These are phyloP conservation scores for Aschersonia sp. DNA, from an alignment of 2,329 filamentous ascomycete species.

Conservation along the genomic window DNA sequence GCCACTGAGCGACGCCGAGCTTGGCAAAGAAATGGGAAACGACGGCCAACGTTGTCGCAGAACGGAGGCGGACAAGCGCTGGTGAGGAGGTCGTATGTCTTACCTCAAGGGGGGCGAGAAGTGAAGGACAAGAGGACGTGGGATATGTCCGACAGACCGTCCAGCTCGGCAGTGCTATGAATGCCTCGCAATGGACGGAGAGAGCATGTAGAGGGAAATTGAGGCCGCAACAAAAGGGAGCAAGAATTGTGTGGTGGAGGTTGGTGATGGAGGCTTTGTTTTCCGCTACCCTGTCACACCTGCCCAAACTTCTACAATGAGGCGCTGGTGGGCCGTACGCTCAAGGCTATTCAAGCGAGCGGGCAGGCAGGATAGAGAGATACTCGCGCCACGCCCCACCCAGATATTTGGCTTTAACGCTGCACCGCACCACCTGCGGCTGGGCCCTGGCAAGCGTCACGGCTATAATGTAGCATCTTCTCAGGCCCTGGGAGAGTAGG, in stretches of 20 bases:
- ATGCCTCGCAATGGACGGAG: slow-evolving; percentile 25
- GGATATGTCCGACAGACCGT: slow-evolving; percentile 14
- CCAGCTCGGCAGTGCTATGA: slow-evolving; percentile 22
- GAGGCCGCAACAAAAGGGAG: slow-evolving; percentile 9
- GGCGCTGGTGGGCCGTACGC: slow-evolving; percentile 11
- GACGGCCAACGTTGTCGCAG: slow-evolving; percentile 2
- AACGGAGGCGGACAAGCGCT: background rate
- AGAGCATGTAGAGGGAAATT: slow-evolving; percentile 15
- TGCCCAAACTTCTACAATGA: slow-evolving; percentile 12
- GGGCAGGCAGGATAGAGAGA: background rate
- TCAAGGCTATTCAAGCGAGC: slow-evolving; percentile 2
- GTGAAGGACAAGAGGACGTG: slow-evolving; percentile 11
- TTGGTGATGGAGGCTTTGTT: slow-evolving; percentile 24
- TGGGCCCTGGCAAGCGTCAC: too few species aligned
- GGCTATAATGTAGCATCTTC: too few species aligned
- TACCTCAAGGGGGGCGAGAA: slow-evolving; percentile 12
- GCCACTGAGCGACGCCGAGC: background rate
- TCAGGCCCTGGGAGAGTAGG: too few species aligned
- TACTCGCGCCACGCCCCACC: too few species aligned
- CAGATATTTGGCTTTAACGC: too few species aligned
- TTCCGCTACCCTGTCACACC: slow-evolving; percentile 21
- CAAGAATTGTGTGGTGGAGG: slow-evolving; percentile 14
- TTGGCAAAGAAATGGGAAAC: slow-evolving; percentile 4
- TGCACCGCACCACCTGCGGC: too few species aligned
- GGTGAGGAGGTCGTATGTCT: slow-evolving; percentile 9